Evolutionary conservation across 1,139 yeast species (phyloP), one percentile per base, ranked within the genome.

Genomic region (Ogataea hybrid): DNA sequence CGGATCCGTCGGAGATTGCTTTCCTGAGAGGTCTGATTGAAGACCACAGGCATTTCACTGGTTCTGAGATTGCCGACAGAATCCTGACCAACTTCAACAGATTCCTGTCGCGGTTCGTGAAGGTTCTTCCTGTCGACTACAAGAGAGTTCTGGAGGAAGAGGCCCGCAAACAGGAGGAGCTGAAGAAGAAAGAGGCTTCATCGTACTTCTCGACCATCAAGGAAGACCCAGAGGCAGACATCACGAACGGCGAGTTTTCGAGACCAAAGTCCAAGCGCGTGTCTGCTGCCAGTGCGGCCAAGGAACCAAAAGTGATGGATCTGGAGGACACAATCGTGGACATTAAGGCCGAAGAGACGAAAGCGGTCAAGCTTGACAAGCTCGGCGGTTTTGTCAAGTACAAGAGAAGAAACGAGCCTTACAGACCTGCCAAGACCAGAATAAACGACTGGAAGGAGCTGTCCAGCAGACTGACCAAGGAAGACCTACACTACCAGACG

Each of bases 31-130:
- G 95, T 28, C 75, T 92, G 62, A 81, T 92, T 58, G 97, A 92
- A 67, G 96, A 92, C 59, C 97, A 92, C 65, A 83, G 90, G 58
- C 96, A 89, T 63, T 89, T 85, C 77, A 92, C 97, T 44, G 86
- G 83, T 28, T 92, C 97, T 25, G 94, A 84, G 61, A 77, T 92
- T 51, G 97, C 97, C 39, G 86, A 81, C 55, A 77, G 85, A 48
- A 77, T 92, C 50, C 76, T 92, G 71, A 74, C 70, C 50, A 90
- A 89, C 66, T 92, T 92, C 75, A 87, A 89, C 74, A 77, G 95
- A 59, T 77, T 85, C 63, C 72, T 92, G 61, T 89, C 92, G 40
- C 79, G 92, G 52, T 89, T 92, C 62, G 96, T 90, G 56, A 90
- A 90, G 73, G 97, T 92, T 29, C 77, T 92, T 63, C 97, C 98